Evolutionary conservation across 2,329 filamentous ascomycete species (phyloP), one percentile per base, ranked within the genome.

Genomic region (Grosmannia huntii): DNA sequence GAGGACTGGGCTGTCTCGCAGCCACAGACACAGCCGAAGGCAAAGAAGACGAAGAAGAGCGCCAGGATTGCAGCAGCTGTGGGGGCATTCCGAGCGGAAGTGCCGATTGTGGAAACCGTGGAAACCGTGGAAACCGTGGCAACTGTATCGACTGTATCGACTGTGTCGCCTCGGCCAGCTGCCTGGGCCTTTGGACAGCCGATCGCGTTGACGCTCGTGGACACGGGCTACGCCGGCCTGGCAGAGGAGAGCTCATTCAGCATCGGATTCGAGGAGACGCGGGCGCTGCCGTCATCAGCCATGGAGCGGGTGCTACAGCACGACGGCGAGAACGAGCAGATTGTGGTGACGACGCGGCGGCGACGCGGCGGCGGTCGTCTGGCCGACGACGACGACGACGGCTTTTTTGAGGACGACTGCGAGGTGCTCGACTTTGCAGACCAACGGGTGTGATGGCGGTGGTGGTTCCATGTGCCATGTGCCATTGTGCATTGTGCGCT

Each of bases 351-450:
- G 21, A 95, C 88, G 19, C 92, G 89, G 61, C 78, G 87, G 56
- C 82, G 88, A 60, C 81, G 82, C 65, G 82, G 79, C 48, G 74
- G 55, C 75, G 79, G 56, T 68, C 72, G 44, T 69, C 72, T 19
- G 74, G 75, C 33, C 49, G 68, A 71, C 12, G 60, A 59, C 1
- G 46, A 84, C 51, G 86, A 89, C 59, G 84, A 86, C 58, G 87
- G 86, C 2, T 95, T 95, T 70, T 95, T 95, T 66, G 90, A 96
- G 71, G 89, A 96, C 68, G 90, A 95, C 68, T 94, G 89, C 64
- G 90, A 95, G 69, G 87, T 96, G 59, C 79, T 95, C 62, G 90
- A 95, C 72, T 95, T 94, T 79, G 88, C 90, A 27, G 82, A 84
- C 65, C 82, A 85, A 71, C 74, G 82, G 68, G 82, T 85, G 36